These are phyloP conservation scores for Pleurotus citrinopileatus DNA, from an alignment of 768 basidiomycete species.

Conservation along the genomic window DNA sequence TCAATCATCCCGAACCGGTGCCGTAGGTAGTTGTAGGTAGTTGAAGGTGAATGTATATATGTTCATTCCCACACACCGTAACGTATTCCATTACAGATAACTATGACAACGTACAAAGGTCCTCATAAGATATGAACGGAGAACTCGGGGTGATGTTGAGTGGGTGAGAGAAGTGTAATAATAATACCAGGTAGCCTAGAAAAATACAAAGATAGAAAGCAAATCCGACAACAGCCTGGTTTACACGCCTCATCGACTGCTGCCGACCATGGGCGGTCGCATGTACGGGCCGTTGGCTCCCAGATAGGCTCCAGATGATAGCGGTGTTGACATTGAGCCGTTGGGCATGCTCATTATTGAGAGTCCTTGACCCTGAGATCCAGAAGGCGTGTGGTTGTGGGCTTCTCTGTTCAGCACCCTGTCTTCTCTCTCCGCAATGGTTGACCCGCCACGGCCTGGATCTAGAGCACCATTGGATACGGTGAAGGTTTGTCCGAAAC, in stretches of 20 bases:
- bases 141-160: no score
- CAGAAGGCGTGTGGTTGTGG: slow-evolving; percentile 59
- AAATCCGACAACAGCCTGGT: no score
- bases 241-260: neutral
- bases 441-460: slow-evolving; percentile 65
- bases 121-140: no score
- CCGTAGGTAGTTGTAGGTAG: no score
- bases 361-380: slow-evolving; percentile 31
- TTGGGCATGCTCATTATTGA: slow-evolving; percentile 37
- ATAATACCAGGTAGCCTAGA: neutral
- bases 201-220: neutral
- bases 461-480: slow-evolving; percentile 65
- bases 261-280: slow-evolving; percentile 54
- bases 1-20: no score
- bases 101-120: no score
- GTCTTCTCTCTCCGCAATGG: slow-evolving; percentile 82
- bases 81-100: no score
- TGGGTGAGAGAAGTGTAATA: slow-evolving; percentile 3
- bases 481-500: slow-evolving; percentile 78
- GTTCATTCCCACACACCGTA: neutral
- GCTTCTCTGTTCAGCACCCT: slow-evolving; percentile 47
- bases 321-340: slow-evolving; percentile 37
- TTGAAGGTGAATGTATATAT: no score
- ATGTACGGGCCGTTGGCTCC: slow-evolving; percentile 60
- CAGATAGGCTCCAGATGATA: slow-evolving; percentile 57